Evolutionary conservation across 805 yeast species (phyloP), one percentile per base, ranked within the genome.

Genomic region (Candida nonsorbophila): DNA sequence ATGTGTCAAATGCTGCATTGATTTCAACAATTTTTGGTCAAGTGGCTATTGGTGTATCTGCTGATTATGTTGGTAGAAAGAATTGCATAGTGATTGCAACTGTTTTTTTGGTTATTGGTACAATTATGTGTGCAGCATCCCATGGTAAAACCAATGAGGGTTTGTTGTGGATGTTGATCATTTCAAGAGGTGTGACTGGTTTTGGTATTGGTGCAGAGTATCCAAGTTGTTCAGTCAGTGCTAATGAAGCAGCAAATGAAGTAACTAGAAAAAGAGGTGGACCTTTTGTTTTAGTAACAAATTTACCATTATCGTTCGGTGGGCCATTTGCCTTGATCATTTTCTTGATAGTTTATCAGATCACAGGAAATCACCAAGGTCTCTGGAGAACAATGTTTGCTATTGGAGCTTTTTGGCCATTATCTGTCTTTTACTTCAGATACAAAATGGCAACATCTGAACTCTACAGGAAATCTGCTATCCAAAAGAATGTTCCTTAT

Each of bases 171-270:
- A 79, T 77, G 84, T 58, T 82, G 45, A 72, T 77, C 25, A 75
- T 82, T n/a, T 62, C 74, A 37, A 67, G 90, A 51, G 90, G 90
- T 43, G 67, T 79, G 7, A 74, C 81, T 27, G 94, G 92, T 25
- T 74, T 80, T 40, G 92, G 92, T 38, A 72, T 80, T 33, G 87
- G 87, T 38, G 85, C 85, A 20, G 87, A 81, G 48, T 81, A 80
- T 46, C 80, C 83, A 7, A 77, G 83, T 1, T 74, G 79, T 13
- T 74, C 84, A 0, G 74, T 79, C 3, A 63, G 80, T 12, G 82
- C 85, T 2, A 72, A 77, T 25, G 87, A 81, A 47, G 81, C 87
- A 16, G 83, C 85, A 7, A 79, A 80, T 49, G 86, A 81, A 44
- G 67, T 76, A 6, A 67, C 68, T 28, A 72, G 63, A 43, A 64